phyloP scores from a whole-genome alignment of 768 basidiomycete genomes.

The Mycena leptocephala region DNA sequence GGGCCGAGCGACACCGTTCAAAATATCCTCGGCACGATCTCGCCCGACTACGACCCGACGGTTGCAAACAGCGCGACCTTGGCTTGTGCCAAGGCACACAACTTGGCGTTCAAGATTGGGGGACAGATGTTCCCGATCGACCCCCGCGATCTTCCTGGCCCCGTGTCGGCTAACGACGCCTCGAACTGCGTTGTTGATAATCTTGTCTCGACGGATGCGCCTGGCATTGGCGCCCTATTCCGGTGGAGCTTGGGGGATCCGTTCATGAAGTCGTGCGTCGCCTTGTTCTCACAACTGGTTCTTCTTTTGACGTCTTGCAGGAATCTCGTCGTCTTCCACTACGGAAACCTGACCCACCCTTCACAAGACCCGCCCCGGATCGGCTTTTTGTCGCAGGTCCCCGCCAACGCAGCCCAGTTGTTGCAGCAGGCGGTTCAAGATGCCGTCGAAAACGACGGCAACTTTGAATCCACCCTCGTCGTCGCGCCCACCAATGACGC shows the following conservation, averaged over 20 bases:
- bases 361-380: conserved; percentile 79
- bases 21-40: conserved; percentile 58
- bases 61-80: conserved; percentile 49
- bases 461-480: conserved; percentile 55
- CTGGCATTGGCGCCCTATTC: conserved; percentile 66
- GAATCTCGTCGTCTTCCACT: conserved; percentile 77
- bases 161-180: conserved; percentile 51
- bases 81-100: conserved; percentile 70
- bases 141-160: conserved; percentile 77
- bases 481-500: conserved; percentile 55
- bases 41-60: conserved; percentile 52
- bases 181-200: conserved; percentile 69
- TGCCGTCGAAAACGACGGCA: conserved; percentile 54
- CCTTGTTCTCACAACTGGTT: neutral
- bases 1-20: conserved; percentile 79
- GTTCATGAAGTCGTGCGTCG: conserved; percentile 78
- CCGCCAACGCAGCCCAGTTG: conserved; percentile 62
- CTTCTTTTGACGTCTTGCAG: conserved; percentile 48
- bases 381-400: conserved; percentile 77
- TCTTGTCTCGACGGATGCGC: conserved; percentile 74
- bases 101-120: conserved; percentile 75
- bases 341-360: conserved; percentile 79
- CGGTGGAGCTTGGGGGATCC: conserved; percentile 85
- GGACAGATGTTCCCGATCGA: conserved; percentile 80
- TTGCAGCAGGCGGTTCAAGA: conserved; percentile 54